Base-by-base conservation (phyloP, 495 filamentous ascomycete species). In the Tuber magnatum region DNA sequence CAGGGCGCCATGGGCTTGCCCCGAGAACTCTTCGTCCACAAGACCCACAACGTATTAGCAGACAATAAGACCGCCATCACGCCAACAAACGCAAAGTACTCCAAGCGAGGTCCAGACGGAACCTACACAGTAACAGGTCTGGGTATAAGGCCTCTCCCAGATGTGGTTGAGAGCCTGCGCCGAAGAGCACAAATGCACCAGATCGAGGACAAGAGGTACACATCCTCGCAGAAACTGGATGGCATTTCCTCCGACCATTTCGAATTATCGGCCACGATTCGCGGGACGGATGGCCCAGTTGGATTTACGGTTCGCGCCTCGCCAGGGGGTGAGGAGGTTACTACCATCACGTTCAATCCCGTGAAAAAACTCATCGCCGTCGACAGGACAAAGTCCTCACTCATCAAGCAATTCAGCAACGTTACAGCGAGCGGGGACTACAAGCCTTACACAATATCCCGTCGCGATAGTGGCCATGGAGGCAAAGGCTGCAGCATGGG, bases 1-100 rank as follows among this genome's bases (percentile, higher is more conserved):
- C 84, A 86, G 74, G 85, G 85, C n/a, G 75, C 80, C 18, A 51
- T 85, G 16, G 82, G 83, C n/a, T 83, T 86, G 2, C 84, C 85
- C 1, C 81, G 85, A 1, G 80, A 86, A 70, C 73, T 85, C n/a
- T 86, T 83, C 74, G 85, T 86, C 32, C 81, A 84, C 68, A 79
- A 81, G 65, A 81, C 82, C 41, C 78, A 78, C 44, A 75, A 80
- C 14, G 77, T 85, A 3, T 70, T 83, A 14, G 78, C 83, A 68
- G 69, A 77, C 10, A 76, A 81, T 42, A 38, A n/a, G 18, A 81
- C 81, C 51, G 71, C 80, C 39, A 70, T 84, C 10, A 79, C 78
- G 28, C 68, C 74, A 79, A 69, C 72, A 56, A 74, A 74, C 12
- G 69, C 74, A 0, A 75, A 68, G 73, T 75, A 74, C 0, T 73